Conservation (phyloP, 805 yeast species). For the Cyberlindnera meyerae region DNA sequence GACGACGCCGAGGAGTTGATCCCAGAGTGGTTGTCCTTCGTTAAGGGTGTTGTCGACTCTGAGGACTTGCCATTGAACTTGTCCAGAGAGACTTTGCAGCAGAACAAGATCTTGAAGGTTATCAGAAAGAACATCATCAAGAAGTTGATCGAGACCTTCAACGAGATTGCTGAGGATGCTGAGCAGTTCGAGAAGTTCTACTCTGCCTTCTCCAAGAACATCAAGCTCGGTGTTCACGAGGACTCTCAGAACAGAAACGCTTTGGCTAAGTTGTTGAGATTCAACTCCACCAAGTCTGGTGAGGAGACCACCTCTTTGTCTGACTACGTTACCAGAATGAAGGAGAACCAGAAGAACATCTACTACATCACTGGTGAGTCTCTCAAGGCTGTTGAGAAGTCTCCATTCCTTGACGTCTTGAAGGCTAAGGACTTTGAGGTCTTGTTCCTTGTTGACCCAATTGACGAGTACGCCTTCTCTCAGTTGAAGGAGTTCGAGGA, state of each 20-base stretch:
- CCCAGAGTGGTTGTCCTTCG: constrained; percentile 97
- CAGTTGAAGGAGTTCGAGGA: constrained; percentile 99
- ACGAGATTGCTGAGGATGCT: constrained; percentile 97
- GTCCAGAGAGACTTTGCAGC: constrained; percentile 99
- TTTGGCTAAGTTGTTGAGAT: constrained; percentile 93
- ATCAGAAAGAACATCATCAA: constrained; percentile 98
- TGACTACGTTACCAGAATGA: constrained; percentile 99
- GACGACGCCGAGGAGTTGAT: constrained; percentile 99
- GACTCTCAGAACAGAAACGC: constrained; percentile 96
- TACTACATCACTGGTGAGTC: constrained; percentile 99
- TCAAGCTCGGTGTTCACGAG: constrained; percentile 98
- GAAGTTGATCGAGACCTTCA: constrained; percentile 97
- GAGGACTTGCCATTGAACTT: constrained; percentile 99
- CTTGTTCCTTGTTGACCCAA: constrained; percentile 96
- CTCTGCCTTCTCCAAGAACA: constrained; percentile 95
- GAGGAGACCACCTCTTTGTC: constrained; percentile 93
- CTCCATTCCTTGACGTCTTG: constrained; percentile 98
- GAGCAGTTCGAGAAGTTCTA: constrained; percentile 99
- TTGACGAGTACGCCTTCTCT: constrained; percentile 98
- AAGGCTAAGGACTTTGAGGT: constrained; percentile 99
- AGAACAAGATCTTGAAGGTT: constrained; percentile 98
- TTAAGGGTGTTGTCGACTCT: constrained; percentile 99
- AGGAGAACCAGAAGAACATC: constrained; percentile 99
- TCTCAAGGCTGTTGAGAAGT: constrained; percentile 94
- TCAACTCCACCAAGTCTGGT: constrained; percentile 90